Base-by-base conservation (phyloP, 202 grass and related monocot genomes). In the Zoysia matrella region DNA sequence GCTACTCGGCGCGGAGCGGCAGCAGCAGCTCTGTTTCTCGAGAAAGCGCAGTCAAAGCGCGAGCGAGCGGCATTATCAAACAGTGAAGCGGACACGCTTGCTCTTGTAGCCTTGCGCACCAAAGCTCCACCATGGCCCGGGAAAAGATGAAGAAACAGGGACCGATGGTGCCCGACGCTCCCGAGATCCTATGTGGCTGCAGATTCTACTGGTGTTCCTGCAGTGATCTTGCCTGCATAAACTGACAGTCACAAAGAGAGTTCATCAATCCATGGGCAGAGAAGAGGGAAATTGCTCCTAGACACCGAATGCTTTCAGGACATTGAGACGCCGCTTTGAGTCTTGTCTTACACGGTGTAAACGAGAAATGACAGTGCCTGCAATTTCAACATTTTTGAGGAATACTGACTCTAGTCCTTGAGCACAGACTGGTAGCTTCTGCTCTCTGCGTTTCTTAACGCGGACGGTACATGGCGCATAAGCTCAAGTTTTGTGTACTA, bases 31-130 rank as follows among this genome's bases (percentile, higher is more conserved):
- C 2, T 30, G n/a, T 53, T 52, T 8, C 62, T 56, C 53, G 47
- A 62, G 53, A 81, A 81, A 80, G 71, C 46, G 53, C 52, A 12
- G 84, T 61, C 84, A 69, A 75, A 69, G 54, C 16, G 67, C 54
- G 39, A 71, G 46, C 22, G 67, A 49, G 77, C 40, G 41, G 77
- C 71, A 62, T 86, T 69, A 86, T 61, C 61, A 80, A 86, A 81
- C 30, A 36, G 30, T 36, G 30, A 36, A 36, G 30, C 75, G 4
- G 46, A 52, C 71, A 86, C 78, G 84, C 77, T 74, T 51, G 76
- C 30, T 36, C 30, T 36, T 36, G 30, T 36, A 36, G 69, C 52
- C 76, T 68, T 86, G 70, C 75, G 62, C 84, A 74, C 69, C 77
- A 74, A 74, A 76, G 72, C 62, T 66, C 50, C 11, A 63, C 60